A percentile compares a stretch with the other conserved stretches of the same genome.
Conservation (phyloP, 352 stramenopile species). For the Phytophthora vignae region DNA sequence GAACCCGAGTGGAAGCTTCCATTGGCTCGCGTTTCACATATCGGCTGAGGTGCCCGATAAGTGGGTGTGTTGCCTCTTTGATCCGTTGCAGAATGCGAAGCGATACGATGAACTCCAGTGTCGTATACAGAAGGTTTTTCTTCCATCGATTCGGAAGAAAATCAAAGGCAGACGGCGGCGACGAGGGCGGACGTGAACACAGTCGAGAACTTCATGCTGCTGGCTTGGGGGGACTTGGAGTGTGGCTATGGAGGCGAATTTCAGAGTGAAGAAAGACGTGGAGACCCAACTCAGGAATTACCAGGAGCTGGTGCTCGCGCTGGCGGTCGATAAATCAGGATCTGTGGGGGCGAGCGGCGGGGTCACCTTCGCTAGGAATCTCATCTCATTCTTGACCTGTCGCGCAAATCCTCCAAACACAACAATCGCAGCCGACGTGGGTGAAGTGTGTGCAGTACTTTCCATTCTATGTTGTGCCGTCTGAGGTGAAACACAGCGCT, state of each 20-base stretch:
- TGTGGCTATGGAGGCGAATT: not conserved
- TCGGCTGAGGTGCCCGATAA: no score
- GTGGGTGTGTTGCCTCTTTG: no score
- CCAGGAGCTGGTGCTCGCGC: not conserved
- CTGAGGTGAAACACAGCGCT: not conserved
- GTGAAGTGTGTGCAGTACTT: not conserved
- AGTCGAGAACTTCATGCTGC: conserved; percentile 36
- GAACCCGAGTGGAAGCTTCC: no score
- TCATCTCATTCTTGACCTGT: not conserved
- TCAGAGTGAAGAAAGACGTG: not conserved
- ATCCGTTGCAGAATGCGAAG: no score
- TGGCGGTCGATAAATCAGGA: conserved; percentile 5
- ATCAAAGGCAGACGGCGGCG: conserved; percentile 5
- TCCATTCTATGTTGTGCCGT: not conserved
- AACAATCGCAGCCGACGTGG: not conserved
- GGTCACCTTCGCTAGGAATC: no score
- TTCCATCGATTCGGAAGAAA: no score
- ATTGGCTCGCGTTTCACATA: no score
- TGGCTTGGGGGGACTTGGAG: not conserved
- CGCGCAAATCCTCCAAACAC: not conserved
- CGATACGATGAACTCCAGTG: no score
- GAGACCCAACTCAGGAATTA: not conserved
- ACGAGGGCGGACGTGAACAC: conserved; percentile 19
- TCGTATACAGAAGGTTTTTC: no score
- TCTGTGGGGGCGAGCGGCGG: not conserved